A percentile compares a stretch with the other conserved stretches of the same genome.
Conservation (phyloP, 352 stramenopile species). For the Phytophthora fragariaefolia region DNA sequence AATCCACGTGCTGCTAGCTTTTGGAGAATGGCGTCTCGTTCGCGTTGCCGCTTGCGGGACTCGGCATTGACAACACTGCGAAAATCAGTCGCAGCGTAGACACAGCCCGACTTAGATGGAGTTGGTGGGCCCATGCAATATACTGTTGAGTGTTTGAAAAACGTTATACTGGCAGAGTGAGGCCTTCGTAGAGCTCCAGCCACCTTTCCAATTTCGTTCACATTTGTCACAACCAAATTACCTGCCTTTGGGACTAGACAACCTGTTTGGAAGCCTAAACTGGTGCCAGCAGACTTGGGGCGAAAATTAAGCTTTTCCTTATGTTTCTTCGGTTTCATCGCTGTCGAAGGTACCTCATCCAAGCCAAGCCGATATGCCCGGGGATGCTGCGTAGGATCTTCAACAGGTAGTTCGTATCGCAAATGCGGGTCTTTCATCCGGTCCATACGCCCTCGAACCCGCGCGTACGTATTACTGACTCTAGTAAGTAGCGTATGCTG, state of each 20-base stretch:
- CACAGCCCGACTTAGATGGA: conserved; percentile 2
- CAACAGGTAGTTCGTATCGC: conserved; percentile 60
- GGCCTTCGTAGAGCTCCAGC: conserved; percentile 57
- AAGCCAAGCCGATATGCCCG: conserved; percentile 66
- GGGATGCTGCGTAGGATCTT: conserved; percentile 39
- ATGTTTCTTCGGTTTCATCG: conserved; percentile 4
- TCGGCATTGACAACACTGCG: conserved; percentile 48
- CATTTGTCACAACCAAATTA: conserved; percentile 11
- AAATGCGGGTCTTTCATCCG: conserved; percentile 47
- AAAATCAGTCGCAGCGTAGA: conserved; percentile 37
- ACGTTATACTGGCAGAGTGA: conserved; percentile 61
- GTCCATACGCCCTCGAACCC: conserved; percentile 40
- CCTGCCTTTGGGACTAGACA: conserved; percentile 11
- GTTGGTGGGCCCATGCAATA: conserved; percentile 48
- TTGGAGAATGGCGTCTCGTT: conserved; percentile 34
- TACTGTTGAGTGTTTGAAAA: conserved; percentile 59
- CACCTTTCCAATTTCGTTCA: conserved; percentile 39
- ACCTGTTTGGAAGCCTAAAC: conserved; percentile 27
- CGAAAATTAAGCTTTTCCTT: conserved; percentile 35
- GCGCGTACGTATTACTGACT: conserved; percentile 33
- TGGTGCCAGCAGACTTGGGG: conserved; percentile 43
- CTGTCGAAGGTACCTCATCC: conserved; percentile 42
- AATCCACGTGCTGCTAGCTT: conserved; percentile 38
- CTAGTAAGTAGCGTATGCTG: conserved; percentile 42
- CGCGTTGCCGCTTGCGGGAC: conserved; percentile 38